Base-by-base conservation (phyloP, 345 rosid species). In the Angophora floribunda region DNA sequence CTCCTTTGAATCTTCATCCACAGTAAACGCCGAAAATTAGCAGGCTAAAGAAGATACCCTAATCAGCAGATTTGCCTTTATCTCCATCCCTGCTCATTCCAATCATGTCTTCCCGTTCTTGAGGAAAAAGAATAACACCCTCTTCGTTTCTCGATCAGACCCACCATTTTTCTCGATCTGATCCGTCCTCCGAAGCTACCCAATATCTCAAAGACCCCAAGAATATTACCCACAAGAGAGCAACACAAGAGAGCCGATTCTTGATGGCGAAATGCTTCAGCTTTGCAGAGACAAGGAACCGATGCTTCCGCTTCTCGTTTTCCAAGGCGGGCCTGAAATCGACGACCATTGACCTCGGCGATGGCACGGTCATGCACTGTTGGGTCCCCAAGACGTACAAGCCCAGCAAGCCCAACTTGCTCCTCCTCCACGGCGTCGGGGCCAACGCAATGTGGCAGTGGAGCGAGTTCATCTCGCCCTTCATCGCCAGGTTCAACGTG, bases 191-290 rank as follows among this genome's bases (percentile, higher is more conserved):
- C 82, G 47, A 36, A 70, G 82, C 82, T 6, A 36, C 82, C 82
- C 26, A 1, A 70, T 70, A 0, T 22, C 82, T 16, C 82, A 1
- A 9, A 70, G 32, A 45, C 16, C 1, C 13, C 80, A 9, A 70
- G 80, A 70, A 17, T 17, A 32, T 36, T 36, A 70, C 45, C 80
- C 45, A 17, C 44, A 9, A 32, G 41, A 32, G 80, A 70, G 82
- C 47, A 70, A 70, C 24, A 9, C 82, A 9, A 41, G 22, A 61
- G 26, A 9, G 41, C 7, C 82, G 19, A 41, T 19, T 61, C 49
- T 75, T 41, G 82, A 55, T 95, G 93, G 63, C 90, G 13, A 93
- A 91, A 90, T 89, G 91, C 57, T 87, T 90, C 89, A 89, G 91
- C 89, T 89, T 89, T 85, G 79, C 89, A 4, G 75, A 55, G 50